Evolutionary conservation across 495 filamentous ascomycete genomes (phyloP).

Genomic region (Penicillium lividum): DNA sequence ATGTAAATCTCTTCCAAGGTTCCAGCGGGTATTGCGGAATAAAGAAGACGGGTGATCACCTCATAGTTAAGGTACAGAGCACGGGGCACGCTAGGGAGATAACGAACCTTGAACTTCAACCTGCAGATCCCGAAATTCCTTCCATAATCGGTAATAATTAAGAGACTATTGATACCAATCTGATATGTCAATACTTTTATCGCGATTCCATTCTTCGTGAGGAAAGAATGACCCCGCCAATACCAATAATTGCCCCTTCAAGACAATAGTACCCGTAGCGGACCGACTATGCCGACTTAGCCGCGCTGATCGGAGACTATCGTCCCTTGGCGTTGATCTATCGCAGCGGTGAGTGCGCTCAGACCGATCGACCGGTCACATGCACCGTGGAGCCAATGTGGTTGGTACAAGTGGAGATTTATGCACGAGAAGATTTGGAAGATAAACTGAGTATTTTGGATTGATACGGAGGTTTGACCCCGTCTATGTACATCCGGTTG

Average conservation of each 20-base stretch:
- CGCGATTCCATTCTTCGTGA: neutral
- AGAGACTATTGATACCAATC: neutral
- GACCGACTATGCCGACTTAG: constrained; percentile 28
- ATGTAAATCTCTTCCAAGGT: no score
- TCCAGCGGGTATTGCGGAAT: no score
- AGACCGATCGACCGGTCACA: constrained; percentile 28
- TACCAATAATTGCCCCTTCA: constrained; percentile 5
- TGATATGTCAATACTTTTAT: neutral
- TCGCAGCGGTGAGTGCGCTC: constrained; percentile 28
- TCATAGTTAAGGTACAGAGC: no score
- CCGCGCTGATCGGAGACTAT: constrained; percentile 29
- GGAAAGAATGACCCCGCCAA: neutral
- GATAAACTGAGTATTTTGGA: neutral
- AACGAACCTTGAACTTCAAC: no score
- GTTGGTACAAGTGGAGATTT: constrained; percentile 7
- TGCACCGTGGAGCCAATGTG: constrained; percentile 13
- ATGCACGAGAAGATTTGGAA: neutral
- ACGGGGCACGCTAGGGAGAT: no score
- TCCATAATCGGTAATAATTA: neutral
- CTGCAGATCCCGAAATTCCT: no score
- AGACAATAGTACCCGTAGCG: constrained; percentile 8
- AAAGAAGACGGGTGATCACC: no score
- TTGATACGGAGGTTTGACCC: constrained; percentile 1
- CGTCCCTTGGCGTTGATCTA: constrained; percentile 24
- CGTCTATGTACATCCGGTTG: constrained; percentile 16